Evolutionary conservation across 2,329 filamentous ascomycete genomes (phyloP), one percentile per base, ranked within the genome.

Genomic region (Aspergillus pseudoglaucus): DNA sequence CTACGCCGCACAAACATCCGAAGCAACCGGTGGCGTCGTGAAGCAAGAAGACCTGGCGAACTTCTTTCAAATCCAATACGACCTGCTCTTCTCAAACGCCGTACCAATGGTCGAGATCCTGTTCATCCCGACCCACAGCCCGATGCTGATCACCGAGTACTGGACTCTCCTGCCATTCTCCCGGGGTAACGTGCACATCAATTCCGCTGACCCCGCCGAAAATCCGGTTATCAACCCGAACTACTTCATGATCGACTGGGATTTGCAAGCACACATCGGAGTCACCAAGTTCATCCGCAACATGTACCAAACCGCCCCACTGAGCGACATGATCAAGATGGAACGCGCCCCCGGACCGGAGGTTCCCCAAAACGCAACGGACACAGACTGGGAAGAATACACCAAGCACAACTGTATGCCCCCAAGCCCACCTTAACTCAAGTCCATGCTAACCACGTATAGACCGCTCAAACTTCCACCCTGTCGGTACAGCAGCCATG

Each of bases 191-290:
- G 61, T 77, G 2, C 70, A 66, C 0, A 62, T 77, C 27, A 44
- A 44, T 1, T 68, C 64, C 0, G 38, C 54, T 22, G 56, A 63
- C 10, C 63, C 61, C 1, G 47, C 51, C 1, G 62, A 66, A 10
- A 49, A 50, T 1, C 74, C 75, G 0, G 51, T 68, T 17, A 68
- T 76, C 50, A 62, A 75, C 54, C 70, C 73, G 1, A 69, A 70
- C 52, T 77, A 66, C 2, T 54, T 66, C 23, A 60, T 61, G 14
- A 56, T 63, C 1, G 75, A 78, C 35, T 47, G 62, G 20, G 69
- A 61, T 33, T 33, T 53, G 9, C 42, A 44, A 3, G 47, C 56
- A 3, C 56, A 74, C 9, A 59, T 76, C 3, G 68, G 64, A 7
- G 52, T 78, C 7, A 64, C 66, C 0, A 58, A 59, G 0, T 70